Percentiles rank a stretch among this genome's conserved stretches.
These are phyloP conservation scores for Hibiscus tridactylites DNA, from an alignment of 345 rosid species.

Conservation along the genomic window DNA sequence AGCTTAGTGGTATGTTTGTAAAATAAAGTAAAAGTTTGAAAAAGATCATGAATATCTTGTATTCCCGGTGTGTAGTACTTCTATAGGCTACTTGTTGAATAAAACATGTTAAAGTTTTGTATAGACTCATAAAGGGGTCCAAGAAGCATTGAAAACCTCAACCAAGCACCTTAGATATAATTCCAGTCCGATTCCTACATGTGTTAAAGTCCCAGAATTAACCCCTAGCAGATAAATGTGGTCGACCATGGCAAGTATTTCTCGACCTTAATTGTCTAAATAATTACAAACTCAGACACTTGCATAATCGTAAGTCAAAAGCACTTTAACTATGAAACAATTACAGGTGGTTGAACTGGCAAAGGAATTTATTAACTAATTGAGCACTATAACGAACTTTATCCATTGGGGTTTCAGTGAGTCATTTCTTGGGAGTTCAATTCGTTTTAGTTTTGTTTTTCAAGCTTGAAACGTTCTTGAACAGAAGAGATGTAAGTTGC, in stretches of 20 bases:
- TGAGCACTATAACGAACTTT: not conserved
- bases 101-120: not conserved
- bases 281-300: not conserved
- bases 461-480: constrained; percentile 56
- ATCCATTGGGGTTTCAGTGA: not conserved
- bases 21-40: not conserved
- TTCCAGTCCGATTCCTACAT: not conserved
- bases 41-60: not conserved
- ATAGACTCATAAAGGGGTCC: not conserved
- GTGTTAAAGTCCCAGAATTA: not conserved
- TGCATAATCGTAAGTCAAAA: not conserved
- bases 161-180: not conserved
- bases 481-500: constrained; percentile 43
- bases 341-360: not conserved
- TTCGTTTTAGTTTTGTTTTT: constrained; percentile 25
- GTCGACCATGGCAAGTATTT: not conserved
- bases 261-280: not conserved
- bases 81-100: too few species aligned
- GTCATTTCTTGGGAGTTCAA: constrained; percentile 5
- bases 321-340: not conserved
- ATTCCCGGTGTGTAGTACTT: not conserved
- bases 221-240: not conserved
- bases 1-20: not conserved
- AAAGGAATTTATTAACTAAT: not conserved
- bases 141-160: not conserved